Conservation (phyloP, 2,329 filamentous ascomycete genomes). For the Paecilomyces sp. region DNA sequence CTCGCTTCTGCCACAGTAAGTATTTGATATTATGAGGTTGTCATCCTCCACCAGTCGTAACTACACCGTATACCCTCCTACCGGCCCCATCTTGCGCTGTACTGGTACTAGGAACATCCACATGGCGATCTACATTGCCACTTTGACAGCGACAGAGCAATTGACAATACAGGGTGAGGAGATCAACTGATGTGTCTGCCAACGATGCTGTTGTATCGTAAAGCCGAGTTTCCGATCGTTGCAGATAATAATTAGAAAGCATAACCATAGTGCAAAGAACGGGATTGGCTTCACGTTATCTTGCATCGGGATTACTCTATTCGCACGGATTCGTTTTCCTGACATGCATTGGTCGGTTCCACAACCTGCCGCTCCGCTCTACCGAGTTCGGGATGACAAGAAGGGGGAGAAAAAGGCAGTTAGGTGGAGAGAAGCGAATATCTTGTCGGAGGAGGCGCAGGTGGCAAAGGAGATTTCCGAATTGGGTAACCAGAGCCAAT, state of each 20-base stretch:
- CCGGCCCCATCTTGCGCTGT: neutral
- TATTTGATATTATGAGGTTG: neutral
- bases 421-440: neutral
- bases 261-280: neutral
- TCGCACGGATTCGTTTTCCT: no score
- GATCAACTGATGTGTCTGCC: neutral
- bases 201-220: neutral
- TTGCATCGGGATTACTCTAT: no score
- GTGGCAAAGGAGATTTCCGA: neutral
- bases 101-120: neutral
- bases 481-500: neutral
- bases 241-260: neutral
- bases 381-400: neutral
- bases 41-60: neutral
- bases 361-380: no score
- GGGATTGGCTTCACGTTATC: no score
- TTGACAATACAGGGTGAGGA: neutral
- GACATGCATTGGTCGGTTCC: no score
- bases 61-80: neutral
- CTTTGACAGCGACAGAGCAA: neutral
- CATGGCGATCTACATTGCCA: neutral
- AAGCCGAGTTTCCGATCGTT: neutral
- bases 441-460: neutral
- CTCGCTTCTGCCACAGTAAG: neutral
- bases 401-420: neutral